These are phyloP conservation scores for Nakataea oryzae DNA, from an alignment of 2,329 filamentous ascomycete genomes.

Conservation along the genomic window DNA sequence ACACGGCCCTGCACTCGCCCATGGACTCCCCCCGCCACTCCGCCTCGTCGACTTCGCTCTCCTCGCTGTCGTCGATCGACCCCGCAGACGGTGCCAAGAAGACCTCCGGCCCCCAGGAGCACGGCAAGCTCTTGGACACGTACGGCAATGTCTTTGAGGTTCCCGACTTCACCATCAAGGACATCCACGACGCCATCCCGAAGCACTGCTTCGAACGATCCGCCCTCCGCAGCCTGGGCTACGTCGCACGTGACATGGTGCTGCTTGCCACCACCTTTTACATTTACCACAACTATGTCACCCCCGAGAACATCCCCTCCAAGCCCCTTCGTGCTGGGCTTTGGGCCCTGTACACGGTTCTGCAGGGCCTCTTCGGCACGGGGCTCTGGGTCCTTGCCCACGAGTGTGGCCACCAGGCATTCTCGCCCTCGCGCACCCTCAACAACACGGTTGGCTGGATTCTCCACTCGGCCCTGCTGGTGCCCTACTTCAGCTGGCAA, in stretches of 20 bases:
- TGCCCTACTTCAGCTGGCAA: slow-evolving; percentile 99
- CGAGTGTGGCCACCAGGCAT: slow-evolving; percentile 95
- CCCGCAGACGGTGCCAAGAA: slow-evolving; percentile 35
- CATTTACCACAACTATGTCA: slow-evolving; percentile 82
- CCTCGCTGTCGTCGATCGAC: slow-evolving; percentile 68
- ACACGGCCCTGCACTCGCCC: slow-evolving; percentile 47
- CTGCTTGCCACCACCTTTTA: slow-evolving; percentile 70
- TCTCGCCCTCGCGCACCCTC: slow-evolving; percentile 81
- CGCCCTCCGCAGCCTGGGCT: slow-evolving; percentile 60
- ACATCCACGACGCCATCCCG: slow-evolving; percentile 93
- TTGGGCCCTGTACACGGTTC: slow-evolving; percentile 58
- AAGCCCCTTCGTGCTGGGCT: slow-evolving; percentile 53
- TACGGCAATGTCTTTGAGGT: slow-evolving; percentile 92
- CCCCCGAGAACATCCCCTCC: slow-evolving; percentile 70
- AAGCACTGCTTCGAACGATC: slow-evolving; percentile 95
- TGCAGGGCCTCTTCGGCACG: slow-evolving; percentile 89
- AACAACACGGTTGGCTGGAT: slow-evolving; percentile 92
- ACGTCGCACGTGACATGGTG: slow-evolving; percentile 73
- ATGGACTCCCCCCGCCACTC: slow-evolving; percentile 49
- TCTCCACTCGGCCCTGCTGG: slow-evolving; percentile 71
- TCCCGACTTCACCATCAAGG: slow-evolving; percentile 94
- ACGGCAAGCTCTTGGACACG: slow-evolving; percentile 70
- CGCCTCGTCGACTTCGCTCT: slow-evolving; percentile 83
- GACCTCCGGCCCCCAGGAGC: slow-evolving; percentile 21
- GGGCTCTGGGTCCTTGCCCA: slow-evolving; percentile 95